Percentiles rank a stretch among this genome's conserved stretches.
phyloP scores from a whole-genome alignment of 768 basidiomycete species.

The Russula sp. region DNA sequence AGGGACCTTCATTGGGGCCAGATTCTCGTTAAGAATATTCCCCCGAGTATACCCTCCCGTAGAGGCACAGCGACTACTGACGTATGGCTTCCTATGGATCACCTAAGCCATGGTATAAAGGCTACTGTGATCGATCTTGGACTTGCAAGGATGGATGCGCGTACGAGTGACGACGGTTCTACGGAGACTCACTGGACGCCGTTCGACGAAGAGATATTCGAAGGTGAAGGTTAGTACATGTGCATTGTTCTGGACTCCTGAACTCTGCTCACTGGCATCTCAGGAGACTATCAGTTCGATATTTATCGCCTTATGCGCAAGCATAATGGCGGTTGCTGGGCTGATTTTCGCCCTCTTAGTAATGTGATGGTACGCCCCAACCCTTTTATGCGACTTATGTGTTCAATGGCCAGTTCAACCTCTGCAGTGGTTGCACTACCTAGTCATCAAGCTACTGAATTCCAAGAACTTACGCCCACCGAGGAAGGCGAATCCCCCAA shows the following conservation, averaged over 20 bases:
- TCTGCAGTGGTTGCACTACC: slow-evolving; percentile 85
- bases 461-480: slow-evolving; percentile 53
- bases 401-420: neutral
- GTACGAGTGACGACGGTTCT: slow-evolving; percentile 38
- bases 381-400: neutral
- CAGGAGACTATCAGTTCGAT: slow-evolving; percentile 91
- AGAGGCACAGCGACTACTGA: slow-evolving; percentile 16
- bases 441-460: slow-evolving; percentile 62
- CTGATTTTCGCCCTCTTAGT: slow-evolving; percentile 68
- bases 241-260: neutral
- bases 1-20: slow-evolving; percentile 99
- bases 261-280: neutral
- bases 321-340: slow-evolving; percentile 59
- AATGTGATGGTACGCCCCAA: slow-evolving; percentile 73
- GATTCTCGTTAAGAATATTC: slow-evolving; percentile 66
- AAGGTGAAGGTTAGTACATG: slow-evolving; percentile 65
- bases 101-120: slow-evolving; percentile 54
- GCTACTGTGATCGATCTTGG: slow-evolving; percentile 94
- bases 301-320: slow-evolving; percentile 84
- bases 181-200: slow-evolving; percentile 60
- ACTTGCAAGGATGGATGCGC: slow-evolving; percentile 73
- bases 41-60: slow-evolving; percentile 25
- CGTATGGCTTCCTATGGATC: slow-evolving; percentile 51
- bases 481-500: slow-evolving; percentile 26
- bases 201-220: slow-evolving; percentile 84